Percentiles rank a stretch among this genome's conserved stretches.
Conservation (phyloP, 2,329 filamentous ascomycete species). For the Zasmidium citrigriseum region DNA sequence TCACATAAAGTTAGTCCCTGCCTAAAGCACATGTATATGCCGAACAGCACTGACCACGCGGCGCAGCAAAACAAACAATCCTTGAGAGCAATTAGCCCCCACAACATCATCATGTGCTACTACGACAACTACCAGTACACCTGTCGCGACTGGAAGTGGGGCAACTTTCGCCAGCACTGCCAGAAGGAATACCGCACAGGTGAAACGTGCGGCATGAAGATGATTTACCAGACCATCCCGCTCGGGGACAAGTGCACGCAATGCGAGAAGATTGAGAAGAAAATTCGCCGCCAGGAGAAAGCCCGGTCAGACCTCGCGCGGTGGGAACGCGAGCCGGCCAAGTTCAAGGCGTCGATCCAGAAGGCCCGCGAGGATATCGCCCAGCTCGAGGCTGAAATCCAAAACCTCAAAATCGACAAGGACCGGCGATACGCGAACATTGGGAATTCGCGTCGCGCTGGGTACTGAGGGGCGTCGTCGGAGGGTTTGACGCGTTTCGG, state of each 20-base stretch:
- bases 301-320: constrained; percentile 73
- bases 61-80: constrained; percentile 5
- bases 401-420: constrained; percentile 52
- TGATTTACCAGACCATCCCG: constrained; percentile 74
- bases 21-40: constrained; percentile 3
- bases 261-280: constrained; percentile 87
- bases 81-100: constrained; percentile 1
- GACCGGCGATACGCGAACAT: constrained; percentile 26
- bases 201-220: constrained; percentile 93
- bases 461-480: not conserved
- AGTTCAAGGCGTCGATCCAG: constrained; percentile 60
- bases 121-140: constrained; percentile 85
- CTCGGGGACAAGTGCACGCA: constrained; percentile 72
- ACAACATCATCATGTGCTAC: constrained; percentile 73
- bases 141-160: constrained; percentile 94
- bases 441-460: constrained; percentile 24
- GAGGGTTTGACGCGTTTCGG: not conserved
- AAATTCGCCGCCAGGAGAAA: constrained; percentile 72
- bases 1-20: constrained; percentile 1
- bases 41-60: constrained; percentile 15
- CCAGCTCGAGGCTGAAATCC: constrained; percentile 69
- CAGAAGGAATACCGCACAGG: constrained; percentile 92
- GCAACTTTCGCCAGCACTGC: constrained; percentile 89
- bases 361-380: constrained; percentile 73
- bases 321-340: constrained; percentile 71